Conservation (phyloP, 257 asterid genomes). For the Buddleja alternifolia region DNA sequence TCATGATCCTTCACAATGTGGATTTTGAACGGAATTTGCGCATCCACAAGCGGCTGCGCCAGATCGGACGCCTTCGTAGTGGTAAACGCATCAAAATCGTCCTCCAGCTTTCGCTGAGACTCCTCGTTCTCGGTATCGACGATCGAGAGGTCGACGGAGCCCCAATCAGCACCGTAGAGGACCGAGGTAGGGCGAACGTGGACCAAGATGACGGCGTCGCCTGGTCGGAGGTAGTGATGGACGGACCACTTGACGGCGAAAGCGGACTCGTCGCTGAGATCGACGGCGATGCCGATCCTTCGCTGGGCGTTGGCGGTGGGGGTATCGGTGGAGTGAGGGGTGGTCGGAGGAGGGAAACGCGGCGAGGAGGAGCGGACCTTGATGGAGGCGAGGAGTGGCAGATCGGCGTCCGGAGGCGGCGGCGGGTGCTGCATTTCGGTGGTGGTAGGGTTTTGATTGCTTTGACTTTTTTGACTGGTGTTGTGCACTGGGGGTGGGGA, state of each 20-base stretch:
- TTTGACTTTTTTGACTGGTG: constrained; percentile 38
- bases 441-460: constrained; percentile 38
- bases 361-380: constrained; percentile 90
- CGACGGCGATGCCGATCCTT: constrained; percentile 87
- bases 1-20: constrained; percentile 95
- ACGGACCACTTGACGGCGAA: constrained; percentile 91
- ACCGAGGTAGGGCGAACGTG: constrained; percentile 94
- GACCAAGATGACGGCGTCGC: constrained; percentile 76
- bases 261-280: constrained; percentile 83
- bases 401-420: constrained; percentile 69
- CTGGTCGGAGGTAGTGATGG: constrained; percentile 78
- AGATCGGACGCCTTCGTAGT: constrained; percentile 69
- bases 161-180: constrained; percentile 94
- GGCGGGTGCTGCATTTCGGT: constrained; percentile 53
- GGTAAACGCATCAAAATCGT: constrained; percentile 78
- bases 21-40: constrained; percentile 80
- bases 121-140: constrained; percentile 68
- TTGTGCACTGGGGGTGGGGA: not conserved
- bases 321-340: constrained; percentile 67
- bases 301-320: constrained; percentile 87
- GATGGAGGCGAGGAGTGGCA: constrained; percentile 80
- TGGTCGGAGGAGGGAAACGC: constrained; percentile 75
- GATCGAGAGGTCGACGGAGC: constrained; percentile 75
- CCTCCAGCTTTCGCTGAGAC: constrained; percentile 71
- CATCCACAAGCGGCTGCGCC: constrained; percentile 84